Conservation (phyloP, 2,329 filamentous ascomycete genomes). For the Emergomyces africanus region DNA sequence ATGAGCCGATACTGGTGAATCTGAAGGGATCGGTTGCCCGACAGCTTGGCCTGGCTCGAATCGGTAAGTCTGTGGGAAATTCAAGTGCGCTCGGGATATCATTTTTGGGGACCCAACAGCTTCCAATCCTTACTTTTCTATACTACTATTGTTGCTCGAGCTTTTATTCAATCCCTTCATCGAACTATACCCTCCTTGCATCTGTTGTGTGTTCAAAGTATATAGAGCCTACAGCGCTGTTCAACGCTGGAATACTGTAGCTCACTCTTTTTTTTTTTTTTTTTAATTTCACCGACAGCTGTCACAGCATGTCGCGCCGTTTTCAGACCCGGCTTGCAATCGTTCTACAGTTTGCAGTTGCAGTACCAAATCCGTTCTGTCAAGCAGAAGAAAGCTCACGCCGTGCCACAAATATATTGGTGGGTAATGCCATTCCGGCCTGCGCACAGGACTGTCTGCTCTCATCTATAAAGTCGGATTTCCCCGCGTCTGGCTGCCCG, state of each 20-base stretch:
- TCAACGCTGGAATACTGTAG: not conserved
- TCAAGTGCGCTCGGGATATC: not conserved
- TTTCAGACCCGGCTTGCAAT: not conserved
- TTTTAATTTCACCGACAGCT: conserved; percentile 14
- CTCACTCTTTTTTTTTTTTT: not conserved
- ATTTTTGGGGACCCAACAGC: not conserved
- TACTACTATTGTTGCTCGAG: not conserved
- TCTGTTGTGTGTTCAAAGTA: not conserved
- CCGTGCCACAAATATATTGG: not conserved
- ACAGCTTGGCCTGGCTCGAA: not conserved
- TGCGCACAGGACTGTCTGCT: conserved; percentile 51
- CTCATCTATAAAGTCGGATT: conserved; percentile 51
- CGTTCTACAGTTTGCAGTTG: not conserved
- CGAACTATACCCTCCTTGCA: not conserved
- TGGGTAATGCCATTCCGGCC: conserved; percentile 31
- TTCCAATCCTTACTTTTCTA: not conserved
- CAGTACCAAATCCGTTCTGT: not conserved
- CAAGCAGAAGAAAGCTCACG: not conserved
- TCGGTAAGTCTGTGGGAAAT: not conserved
- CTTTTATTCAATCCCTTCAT: not conserved
- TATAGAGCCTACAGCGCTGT: not conserved
- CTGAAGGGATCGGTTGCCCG: not conserved
- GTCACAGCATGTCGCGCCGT: conserved; percentile 23
- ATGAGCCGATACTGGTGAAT: not conserved
- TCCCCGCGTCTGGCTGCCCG: conserved; percentile 38